Evolutionary conservation across 2,329 filamentous ascomycete species (phyloP).

Genomic region (Pseudogymnoascus destructans): DNA sequence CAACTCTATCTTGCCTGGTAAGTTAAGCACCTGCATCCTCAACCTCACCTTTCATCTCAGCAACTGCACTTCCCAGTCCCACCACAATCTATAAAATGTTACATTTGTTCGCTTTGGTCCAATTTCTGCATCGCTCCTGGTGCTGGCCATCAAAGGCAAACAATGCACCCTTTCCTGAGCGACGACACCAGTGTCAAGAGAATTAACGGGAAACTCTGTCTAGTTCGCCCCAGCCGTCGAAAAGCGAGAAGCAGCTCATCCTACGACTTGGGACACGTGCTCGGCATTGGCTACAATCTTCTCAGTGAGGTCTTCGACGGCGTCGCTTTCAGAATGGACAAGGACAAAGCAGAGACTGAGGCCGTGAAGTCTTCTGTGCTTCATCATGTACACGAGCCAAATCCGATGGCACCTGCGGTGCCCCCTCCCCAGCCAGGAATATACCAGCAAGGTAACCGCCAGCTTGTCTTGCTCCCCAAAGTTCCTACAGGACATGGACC

Average conservation of each 20-base stretch:
- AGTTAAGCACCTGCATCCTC: background rate
- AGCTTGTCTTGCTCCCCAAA: constrained; percentile 6
- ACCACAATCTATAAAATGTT: background rate
- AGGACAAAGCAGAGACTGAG: background rate
- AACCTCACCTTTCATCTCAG: background rate
- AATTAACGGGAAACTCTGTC: constrained; percentile 6
- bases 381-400: background rate
- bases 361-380: background rate
- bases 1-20: constrained; percentile 1
- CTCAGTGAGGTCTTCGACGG: background rate
- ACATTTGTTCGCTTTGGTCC: background rate
- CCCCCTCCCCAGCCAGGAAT: constrained; percentile 2
- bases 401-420: background rate
- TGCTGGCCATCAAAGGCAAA: background rate
- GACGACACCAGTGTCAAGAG: background rate
- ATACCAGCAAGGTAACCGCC: background rate
- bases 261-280: background rate
- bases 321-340: background rate
- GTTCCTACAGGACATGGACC: background rate
- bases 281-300: background rate
- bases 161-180: background rate
- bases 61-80: background rate
- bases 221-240: background rate
- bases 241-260: background rate
- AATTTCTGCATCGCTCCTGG: background rate